Conservation (phyloP, 2,329 filamentous ascomycete species). For the Botrytis hyacinthi region DNA sequence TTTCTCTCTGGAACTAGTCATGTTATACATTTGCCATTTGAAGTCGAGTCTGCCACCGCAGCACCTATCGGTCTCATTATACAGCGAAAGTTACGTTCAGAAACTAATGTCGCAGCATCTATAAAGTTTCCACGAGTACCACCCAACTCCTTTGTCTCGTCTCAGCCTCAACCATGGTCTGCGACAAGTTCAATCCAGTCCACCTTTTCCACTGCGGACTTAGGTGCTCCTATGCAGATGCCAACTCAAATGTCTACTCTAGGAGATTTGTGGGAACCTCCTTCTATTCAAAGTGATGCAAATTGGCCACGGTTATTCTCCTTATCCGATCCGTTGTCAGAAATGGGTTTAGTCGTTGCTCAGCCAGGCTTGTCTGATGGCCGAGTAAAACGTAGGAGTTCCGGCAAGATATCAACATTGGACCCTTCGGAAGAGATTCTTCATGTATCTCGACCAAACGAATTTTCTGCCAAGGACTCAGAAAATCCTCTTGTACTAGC, state of each 20-base stretch:
- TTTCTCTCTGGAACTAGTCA: conserved; percentile 86
- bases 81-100: conserved; percentile 68
- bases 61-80: conserved; percentile 81
- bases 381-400: conserved; percentile 42
- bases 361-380: conserved; percentile 46
- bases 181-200: conserved; percentile 49
- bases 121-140: conserved; percentile 63
- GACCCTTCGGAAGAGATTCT: conserved; percentile 78
- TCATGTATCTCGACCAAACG: conserved; percentile 69
- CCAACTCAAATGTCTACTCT: conserved; percentile 53
- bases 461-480: conserved; percentile 44
- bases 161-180: conserved; percentile 57
- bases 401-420: conserved; percentile 55
- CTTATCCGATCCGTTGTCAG: conserved; percentile 79
- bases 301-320: conserved; percentile 76
- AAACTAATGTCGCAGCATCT: conserved; percentile 50
- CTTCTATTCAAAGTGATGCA: conserved; percentile 52
- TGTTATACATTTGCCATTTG: conserved; percentile 90
- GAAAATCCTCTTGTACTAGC: conserved; percentile 64
- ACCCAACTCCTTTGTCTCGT: conserved; percentile 79
- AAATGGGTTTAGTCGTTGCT: conserved; percentile 78
- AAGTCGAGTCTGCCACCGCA: conserved; percentile 83
- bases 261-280: conserved; percentile 57
- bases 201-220: conserved; percentile 56
- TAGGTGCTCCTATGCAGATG: conserved; percentile 54